Conservation (phyloP, 768 basidiomycete species). For the Mycena leptocephala region DNA sequence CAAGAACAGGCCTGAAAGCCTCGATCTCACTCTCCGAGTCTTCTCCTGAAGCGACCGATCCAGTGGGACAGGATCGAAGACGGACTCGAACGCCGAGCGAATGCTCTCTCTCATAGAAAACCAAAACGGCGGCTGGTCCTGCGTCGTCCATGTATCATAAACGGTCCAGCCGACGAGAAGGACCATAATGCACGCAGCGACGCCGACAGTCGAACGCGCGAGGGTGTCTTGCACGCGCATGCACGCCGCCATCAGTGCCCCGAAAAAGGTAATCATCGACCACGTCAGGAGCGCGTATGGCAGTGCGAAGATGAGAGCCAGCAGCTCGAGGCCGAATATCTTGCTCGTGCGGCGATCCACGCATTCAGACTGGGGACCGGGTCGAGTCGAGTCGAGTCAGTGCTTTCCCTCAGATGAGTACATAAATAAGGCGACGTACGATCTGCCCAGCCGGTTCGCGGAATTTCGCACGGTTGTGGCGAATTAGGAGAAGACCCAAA, state of each 20-base stretch:
- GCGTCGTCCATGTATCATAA: constrained; percentile 31
- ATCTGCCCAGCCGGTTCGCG: constrained; percentile 41
- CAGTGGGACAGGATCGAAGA: background rate
- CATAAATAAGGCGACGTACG: constrained; percentile 29
- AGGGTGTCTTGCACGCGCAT: background rate
- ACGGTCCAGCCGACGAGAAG: constrained; percentile 24
- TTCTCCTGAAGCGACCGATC: background rate
- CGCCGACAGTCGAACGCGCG: background rate
- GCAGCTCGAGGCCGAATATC: constrained; percentile 55
- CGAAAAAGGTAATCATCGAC: constrained; percentile 36
- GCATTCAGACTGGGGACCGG: background rate
- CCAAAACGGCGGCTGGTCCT: constrained; percentile 4
- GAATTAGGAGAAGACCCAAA: constrained; percentile 48
- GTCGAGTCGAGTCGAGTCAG: background rate
- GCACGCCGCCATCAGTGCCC: constrained; percentile 5
- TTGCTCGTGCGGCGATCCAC: constrained; percentile 42
- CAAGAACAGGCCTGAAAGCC: background rate
- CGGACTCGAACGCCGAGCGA: background rate
- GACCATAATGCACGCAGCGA: background rate
- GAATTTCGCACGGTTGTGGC: constrained; percentile 45
- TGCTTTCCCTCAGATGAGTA: background rate
- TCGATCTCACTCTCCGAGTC: background rate
- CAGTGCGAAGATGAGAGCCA: constrained; percentile 61
- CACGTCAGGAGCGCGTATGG: constrained; percentile 65
- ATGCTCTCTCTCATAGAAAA: background rate